phyloP scores from a whole-genome alignment of 768 basidiomycete genomes.

The Collybiopsis luxurians region DNA sequence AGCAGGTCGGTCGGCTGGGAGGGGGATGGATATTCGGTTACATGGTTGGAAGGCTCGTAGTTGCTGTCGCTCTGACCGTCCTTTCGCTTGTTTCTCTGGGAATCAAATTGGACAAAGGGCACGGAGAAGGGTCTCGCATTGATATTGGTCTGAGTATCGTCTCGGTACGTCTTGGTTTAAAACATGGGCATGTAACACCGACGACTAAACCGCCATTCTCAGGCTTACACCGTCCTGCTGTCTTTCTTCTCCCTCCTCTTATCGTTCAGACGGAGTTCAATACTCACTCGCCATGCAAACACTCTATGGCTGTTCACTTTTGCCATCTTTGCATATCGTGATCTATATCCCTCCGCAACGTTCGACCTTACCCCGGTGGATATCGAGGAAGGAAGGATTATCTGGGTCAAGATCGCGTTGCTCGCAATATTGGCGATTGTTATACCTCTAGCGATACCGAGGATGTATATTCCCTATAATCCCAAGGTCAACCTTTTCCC shows the following conservation, averaged over 20 bases:
- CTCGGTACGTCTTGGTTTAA: background rate
- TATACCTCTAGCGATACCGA: slow-evolving; percentile 50
- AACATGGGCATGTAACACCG: background rate
- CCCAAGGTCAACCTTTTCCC: slow-evolving; percentile 27
- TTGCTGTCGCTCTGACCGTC: background rate
- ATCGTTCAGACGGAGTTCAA: background rate
- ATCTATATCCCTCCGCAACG: slow-evolving; percentile 55
- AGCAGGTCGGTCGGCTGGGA: background rate
- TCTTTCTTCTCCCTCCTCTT: background rate
- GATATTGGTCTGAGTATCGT: background rate
- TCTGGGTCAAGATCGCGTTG: slow-evolving; percentile 23
- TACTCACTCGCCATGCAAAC: slow-evolving; percentile 2
- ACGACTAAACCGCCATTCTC: background rate
- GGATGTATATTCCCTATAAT: slow-evolving; percentile 50
- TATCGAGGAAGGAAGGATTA: slow-evolving; percentile 26
- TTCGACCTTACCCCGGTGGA: slow-evolving; percentile 40
- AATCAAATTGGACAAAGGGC: background rate
- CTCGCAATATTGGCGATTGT: slow-evolving; percentile 40
- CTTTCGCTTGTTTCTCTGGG: background rate
- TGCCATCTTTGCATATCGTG: slow-evolving; percentile 47
- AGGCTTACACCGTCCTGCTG: background rate
- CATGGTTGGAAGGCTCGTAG: background rate
- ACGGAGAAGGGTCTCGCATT: background rate
- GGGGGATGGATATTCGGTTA: background rate
- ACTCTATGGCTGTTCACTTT: slow-evolving; percentile 29